phyloP scores from a whole-genome alignment of 305 asterid species.

The Fraxinus dipetala region DNA sequence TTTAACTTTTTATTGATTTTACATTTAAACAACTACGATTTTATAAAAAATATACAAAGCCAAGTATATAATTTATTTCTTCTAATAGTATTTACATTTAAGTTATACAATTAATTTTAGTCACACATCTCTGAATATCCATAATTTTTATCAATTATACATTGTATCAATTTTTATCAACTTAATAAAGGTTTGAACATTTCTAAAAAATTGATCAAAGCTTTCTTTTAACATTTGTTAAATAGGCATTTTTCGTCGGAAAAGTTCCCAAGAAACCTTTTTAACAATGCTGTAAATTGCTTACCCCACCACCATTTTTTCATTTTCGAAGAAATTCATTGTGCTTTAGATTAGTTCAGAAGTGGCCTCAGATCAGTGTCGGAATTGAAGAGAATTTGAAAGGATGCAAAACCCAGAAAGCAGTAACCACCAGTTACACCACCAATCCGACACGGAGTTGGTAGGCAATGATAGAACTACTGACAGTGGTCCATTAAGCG shows the following conservation, averaged over 20 bases:
- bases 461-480: background rate
- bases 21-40: background rate
- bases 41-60: background rate
- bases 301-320: background rate
- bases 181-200: background rate
- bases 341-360: background rate
- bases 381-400: background rate
- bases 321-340: background rate
- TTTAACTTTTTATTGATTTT: too few species aligned
- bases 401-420: background rate
- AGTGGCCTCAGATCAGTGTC: background rate
- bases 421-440: background rate
- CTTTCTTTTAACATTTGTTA: background rate
- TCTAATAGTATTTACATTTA: too few species aligned
- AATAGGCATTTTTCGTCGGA: background rate
- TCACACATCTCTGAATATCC: background rate
- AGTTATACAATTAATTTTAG: background rate
- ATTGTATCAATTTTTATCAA: background rate
- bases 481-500: background rate
- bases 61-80: too few species aligned
- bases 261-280: background rate
- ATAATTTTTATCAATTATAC: too few species aligned
- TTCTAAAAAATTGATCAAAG: background rate
- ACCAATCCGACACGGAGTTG: background rate
- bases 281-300: background rate